Conservation (phyloP, 2,329 filamentous ascomycete genomes). For the Ophiostoma ulmi region DNA sequence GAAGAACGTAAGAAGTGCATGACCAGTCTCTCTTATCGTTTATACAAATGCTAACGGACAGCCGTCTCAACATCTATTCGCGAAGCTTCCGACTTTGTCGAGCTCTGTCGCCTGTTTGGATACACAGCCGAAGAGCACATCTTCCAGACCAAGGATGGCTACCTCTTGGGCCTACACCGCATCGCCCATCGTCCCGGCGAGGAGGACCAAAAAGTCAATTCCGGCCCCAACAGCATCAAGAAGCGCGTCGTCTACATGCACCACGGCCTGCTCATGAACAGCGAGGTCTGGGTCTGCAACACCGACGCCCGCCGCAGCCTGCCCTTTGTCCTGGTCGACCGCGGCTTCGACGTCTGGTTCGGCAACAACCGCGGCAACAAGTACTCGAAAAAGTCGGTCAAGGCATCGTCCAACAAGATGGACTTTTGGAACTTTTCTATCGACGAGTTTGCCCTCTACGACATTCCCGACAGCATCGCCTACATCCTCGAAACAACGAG, state of each 20-base stretch:
- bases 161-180: constrained; percentile 82
- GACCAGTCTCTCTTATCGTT: constrained; percentile 39
- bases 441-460: constrained; percentile 95
- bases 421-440: constrained; percentile 98
- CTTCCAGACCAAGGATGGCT: constrained; percentile 89
- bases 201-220: constrained; percentile 72
- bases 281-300: constrained; percentile 93
- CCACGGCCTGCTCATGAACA: constrained; percentile 96
- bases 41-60: constrained; percentile 32
- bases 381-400: constrained; percentile 91
- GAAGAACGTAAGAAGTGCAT: constrained; percentile 62
- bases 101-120: constrained; percentile 85
- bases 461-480: constrained; percentile 89
- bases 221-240: constrained; percentile 58
- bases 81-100: constrained; percentile 84
- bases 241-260: constrained; percentile 93
- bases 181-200: constrained; percentile 79
- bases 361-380: constrained; percentile 99
- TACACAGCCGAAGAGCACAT: constrained; percentile 96
- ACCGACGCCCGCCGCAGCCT: constrained; percentile 81
- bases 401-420: constrained; percentile 65
- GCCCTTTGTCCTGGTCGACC: constrained; percentile 82
- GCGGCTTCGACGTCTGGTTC: constrained; percentile 94
- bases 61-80: constrained; percentile 71
- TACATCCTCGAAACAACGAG: constrained; percentile 83